Evolutionary conservation across 164 flowering plant genomes (phyloP).

Genomic region (Vitis amurensis): DNA sequence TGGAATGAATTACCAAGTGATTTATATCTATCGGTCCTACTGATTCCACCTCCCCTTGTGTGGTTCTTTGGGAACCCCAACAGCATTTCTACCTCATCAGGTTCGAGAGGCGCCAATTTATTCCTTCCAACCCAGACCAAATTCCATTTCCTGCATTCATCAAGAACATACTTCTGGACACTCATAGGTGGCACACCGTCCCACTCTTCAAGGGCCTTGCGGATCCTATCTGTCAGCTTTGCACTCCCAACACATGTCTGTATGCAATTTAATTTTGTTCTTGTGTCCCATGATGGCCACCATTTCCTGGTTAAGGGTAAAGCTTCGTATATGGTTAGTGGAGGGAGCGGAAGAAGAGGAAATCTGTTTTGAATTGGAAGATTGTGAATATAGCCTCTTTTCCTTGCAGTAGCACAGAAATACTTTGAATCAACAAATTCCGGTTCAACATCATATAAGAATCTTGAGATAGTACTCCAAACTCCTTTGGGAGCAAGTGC

Average conservation of each 20-base stretch:
- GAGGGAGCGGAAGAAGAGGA: constrained; percentile 72
- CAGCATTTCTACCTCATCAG: constrained; percentile 81
- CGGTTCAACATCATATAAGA: constrained; percentile 73
- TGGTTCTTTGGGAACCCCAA: constrained; percentile 86
- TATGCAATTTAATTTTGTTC: constrained; percentile 80
- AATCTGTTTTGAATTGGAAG: constrained; percentile 71
- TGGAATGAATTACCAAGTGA: constrained; percentile 92
- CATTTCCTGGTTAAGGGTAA: constrained; percentile 71
- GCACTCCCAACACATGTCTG: constrained; percentile 78
- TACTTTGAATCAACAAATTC: constrained; percentile 90
- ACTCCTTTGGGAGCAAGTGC: constrained; percentile 91
- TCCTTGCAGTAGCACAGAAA: constrained; percentile 85
- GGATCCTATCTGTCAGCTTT: constrained; percentile 65
- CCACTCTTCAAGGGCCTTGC: constrained; percentile 52
- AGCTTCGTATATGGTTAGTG: constrained; percentile 72
- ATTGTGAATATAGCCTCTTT: constrained; percentile 90
- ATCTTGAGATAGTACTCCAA: constrained; percentile 77
- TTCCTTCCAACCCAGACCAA: constrained; percentile 93
- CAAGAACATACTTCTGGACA: constrained; percentile 60
- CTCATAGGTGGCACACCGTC: constrained; percentile 58
- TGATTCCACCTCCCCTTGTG: constrained; percentile 88
- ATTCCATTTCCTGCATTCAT: constrained; percentile 88
- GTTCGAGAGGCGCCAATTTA: constrained; percentile 85
- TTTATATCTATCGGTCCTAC: constrained; percentile 79
- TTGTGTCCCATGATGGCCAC: constrained; percentile 94